Conservation (phyloP, 441 rosid species). For the Manihot esculenta region DNA sequence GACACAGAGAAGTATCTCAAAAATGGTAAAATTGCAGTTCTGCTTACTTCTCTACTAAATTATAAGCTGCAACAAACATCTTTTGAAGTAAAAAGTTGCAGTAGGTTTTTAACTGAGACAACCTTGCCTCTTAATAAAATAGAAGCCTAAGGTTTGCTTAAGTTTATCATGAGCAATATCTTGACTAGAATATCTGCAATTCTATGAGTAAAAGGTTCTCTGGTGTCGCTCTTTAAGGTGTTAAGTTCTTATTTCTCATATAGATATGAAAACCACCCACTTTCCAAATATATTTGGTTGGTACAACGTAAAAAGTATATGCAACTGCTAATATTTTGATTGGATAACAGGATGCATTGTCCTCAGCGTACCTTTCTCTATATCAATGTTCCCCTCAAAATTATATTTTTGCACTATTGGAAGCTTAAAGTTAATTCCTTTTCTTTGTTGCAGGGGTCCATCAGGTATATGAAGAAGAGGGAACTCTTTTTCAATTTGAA, state of each 20-base stretch:
- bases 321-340: too few relatives aligned
- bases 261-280: background rate
- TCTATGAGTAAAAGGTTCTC: too few relatives aligned
- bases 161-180: too few relatives aligned
- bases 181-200: too few relatives aligned
- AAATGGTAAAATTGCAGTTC: too few relatives aligned
- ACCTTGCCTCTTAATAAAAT: too few relatives aligned
- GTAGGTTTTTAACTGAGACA: too few relatives aligned
- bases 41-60: too few relatives aligned
- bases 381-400: background rate
- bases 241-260: background rate
- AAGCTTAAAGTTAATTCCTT: background rate
- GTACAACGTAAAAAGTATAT: background rate
- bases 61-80: too few relatives aligned
- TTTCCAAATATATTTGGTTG: background rate
- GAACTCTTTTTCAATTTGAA: constrained; percentile 40
- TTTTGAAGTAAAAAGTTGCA: too few relatives aligned
- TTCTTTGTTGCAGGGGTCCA: constrained; percentile 43
- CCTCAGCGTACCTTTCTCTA: background rate
- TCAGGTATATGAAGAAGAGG: constrained; percentile 35
- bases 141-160: too few relatives aligned
- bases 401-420: background rate
- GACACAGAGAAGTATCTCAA: too few relatives aligned
- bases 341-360: background rate
- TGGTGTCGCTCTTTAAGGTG: background rate